A percentile compares a stretch with the other conserved stretches of the same genome.
These are phyloP conservation scores for Phoma sp. DNA, from an alignment of 2,329 filamentous ascomycete species.

Conservation along the genomic window DNA sequence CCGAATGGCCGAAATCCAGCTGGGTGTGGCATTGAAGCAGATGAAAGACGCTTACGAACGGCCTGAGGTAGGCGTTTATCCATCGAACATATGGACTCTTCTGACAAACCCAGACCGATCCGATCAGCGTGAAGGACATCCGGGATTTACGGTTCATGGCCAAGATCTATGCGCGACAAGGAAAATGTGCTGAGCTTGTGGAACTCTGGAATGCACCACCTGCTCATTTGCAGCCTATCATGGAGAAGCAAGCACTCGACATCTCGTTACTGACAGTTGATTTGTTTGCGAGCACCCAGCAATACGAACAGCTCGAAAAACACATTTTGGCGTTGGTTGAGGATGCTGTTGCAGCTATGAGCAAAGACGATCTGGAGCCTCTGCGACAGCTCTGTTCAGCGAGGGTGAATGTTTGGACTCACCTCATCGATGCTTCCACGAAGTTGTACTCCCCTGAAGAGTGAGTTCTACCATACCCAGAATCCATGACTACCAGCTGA, in stretches of 20 bases:
- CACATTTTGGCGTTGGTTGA: slow-evolving; percentile 25
- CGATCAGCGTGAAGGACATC: slow-evolving; percentile 37
- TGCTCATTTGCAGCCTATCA: slow-evolving; percentile 21
- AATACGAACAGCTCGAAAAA: slow-evolving; percentile 28
- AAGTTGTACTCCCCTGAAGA: slow-evolving; percentile 7
- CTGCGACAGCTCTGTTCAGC: slow-evolving; percentile 26
- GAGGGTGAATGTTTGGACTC: slow-evolving; percentile 29
- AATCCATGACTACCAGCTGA: not conserved
- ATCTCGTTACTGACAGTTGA: slow-evolving; percentile 28
- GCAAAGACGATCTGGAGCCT: slow-evolving; percentile 2
- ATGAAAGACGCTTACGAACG: slow-evolving; percentile 39
- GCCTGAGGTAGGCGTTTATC: slow-evolving; percentile 24
- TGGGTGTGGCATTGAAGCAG: slow-evolving; percentile 30
- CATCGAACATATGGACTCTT: not conserved
- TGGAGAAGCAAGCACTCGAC: slow-evolving; percentile 33
- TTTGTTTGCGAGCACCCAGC: slow-evolving; percentile 11
- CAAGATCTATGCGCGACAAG: slow-evolving; percentile 37
- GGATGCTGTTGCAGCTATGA: slow-evolving; percentile 1
- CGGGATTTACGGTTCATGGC: slow-evolving; percentile 45
- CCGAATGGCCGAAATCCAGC: slow-evolving; percentile 26
- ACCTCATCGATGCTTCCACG: slow-evolving; percentile 23
- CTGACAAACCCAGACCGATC: slow-evolving; percentile 33
- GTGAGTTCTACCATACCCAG: slow-evolving; percentile 11
- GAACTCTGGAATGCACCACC: slow-evolving; percentile 32
- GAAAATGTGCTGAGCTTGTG: slow-evolving; percentile 31